Conservation (phyloP, 2,329 filamentous ascomycete genomes). For the Sclerotinia subarctica region DNA sequence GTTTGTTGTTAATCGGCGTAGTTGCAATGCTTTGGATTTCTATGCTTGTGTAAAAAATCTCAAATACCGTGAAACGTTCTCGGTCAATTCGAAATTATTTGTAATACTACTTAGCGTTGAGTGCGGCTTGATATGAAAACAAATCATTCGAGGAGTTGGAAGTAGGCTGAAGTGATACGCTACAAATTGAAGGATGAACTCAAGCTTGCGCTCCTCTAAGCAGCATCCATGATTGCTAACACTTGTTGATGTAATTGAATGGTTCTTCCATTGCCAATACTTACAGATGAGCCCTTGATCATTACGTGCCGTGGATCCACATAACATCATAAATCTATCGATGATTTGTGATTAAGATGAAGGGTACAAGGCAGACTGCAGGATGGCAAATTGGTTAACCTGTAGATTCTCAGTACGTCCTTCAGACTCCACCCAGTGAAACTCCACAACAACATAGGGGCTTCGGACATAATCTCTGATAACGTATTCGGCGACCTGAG, state of each 20-base stretch:
- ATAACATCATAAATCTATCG: neutral
- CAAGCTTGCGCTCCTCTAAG: neutral
- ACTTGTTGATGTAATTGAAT: neutral
- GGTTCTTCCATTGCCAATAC: neutral
- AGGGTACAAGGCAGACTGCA: neutral
- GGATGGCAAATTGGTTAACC: constrained; percentile 13
- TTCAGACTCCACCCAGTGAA: constrained; percentile 6
- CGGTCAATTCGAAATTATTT: neutral
- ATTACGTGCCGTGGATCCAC: neutral
- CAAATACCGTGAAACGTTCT: neutral
- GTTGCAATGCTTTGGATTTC: neutral
- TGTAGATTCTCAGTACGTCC: neutral
- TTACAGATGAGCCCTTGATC: neutral
- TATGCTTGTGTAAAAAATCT: neutral
- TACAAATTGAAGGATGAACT: neutral
- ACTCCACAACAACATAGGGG: constrained; percentile 11
- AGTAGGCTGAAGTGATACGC: neutral
- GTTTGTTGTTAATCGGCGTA: neutral
- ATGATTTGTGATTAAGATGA: neutral
- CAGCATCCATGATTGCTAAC: neutral
- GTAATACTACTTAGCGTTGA: constrained; percentile 1
- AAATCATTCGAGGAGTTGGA: neutral
- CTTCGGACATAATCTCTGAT: neutral
- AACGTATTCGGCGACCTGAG: constrained; percentile 18
- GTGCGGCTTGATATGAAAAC: neutral